Conservation (phyloP, 306 rosid species). For the Vicia villosa region DNA sequence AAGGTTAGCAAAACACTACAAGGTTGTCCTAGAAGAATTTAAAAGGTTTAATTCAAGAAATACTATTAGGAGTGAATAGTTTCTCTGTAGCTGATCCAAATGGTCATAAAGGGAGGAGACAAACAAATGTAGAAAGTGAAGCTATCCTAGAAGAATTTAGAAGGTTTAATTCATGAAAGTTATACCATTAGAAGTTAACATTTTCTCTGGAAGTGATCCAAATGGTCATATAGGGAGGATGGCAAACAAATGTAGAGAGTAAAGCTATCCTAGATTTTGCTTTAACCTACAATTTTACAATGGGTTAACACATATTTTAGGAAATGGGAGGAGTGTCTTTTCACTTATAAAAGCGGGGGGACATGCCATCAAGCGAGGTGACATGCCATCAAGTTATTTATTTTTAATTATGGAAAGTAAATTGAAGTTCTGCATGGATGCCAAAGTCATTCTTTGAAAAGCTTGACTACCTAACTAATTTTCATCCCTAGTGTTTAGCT, state of each 20-base stretch:
- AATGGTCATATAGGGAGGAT: background rate
- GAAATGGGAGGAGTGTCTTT: background rate
- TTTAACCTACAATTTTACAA: background rate
- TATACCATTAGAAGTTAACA: background rate
- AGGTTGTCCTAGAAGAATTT: background rate
- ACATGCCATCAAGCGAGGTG: background rate
- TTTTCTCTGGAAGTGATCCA: background rate
- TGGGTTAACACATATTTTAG: background rate
- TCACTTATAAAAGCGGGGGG: background rate
- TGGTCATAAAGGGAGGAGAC: background rate
- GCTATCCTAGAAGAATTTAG: background rate
- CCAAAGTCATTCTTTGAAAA: background rate
- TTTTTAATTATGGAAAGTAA: background rate
- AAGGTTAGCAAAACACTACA: background rate
- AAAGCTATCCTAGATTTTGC: background rate
- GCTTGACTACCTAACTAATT: background rate
- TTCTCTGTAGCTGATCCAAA: background rate
- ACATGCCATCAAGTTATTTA: background rate
- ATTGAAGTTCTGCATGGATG: background rate
- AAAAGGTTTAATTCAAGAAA: slow-evolving; percentile 5
- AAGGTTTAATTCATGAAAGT: slow-evolving; percentile 4
- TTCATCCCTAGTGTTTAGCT: background rate
- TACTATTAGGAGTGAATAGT: slow-evolving; percentile 2
- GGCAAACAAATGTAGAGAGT: background rate
- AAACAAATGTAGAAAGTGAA: background rate